These are phyloP conservation scores for Biancaea sappan DNA, from an alignment of 306 rosid genomes.

Conservation along the genomic window DNA sequence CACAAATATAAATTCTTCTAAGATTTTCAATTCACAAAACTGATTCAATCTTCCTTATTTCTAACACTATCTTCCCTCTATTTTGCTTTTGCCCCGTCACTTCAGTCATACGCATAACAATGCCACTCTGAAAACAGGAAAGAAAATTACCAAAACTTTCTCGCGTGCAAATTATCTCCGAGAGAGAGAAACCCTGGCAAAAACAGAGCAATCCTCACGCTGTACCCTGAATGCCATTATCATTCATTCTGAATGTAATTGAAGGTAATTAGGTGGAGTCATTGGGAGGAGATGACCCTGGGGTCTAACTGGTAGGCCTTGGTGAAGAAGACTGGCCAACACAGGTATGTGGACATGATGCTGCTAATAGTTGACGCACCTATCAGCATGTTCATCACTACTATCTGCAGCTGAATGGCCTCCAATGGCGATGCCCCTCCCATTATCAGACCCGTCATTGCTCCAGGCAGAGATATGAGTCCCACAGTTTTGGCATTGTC, in stretches of 20 bases:
- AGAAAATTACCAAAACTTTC: neutral
- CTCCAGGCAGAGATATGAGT: constrained; percentile 89
- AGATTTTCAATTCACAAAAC: too few species aligned
- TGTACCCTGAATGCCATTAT: too few species aligned
- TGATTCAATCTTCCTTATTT: too few species aligned
- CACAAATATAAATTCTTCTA: too few species aligned
- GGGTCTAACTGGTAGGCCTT: constrained; percentile 79
- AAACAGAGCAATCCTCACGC: neutral
- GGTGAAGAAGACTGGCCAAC: constrained; percentile 95
- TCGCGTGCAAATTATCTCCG: neutral
- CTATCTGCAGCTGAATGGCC: constrained; percentile 92
- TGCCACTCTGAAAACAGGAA: neutral
- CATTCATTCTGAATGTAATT: neutral
- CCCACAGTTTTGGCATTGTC: constrained; percentile 97
- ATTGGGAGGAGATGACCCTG: constrained; percentile 62
- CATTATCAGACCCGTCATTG: constrained; percentile 97
- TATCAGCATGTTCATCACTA: constrained; percentile 93
- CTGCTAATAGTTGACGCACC: constrained; percentile 93
- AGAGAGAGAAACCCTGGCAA: neutral
- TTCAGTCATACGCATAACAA: neutral
- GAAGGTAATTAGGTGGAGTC: constrained; percentile 2
- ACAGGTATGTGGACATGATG: constrained; percentile 80
- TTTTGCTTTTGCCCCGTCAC: neutral
- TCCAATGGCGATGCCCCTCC: constrained; percentile 98
- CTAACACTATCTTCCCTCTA: neutral